These are phyloP conservation scores for Lanmaoa pseudosensibilis DNA, from an alignment of 768 basidiomycete species.

Conservation along the genomic window DNA sequence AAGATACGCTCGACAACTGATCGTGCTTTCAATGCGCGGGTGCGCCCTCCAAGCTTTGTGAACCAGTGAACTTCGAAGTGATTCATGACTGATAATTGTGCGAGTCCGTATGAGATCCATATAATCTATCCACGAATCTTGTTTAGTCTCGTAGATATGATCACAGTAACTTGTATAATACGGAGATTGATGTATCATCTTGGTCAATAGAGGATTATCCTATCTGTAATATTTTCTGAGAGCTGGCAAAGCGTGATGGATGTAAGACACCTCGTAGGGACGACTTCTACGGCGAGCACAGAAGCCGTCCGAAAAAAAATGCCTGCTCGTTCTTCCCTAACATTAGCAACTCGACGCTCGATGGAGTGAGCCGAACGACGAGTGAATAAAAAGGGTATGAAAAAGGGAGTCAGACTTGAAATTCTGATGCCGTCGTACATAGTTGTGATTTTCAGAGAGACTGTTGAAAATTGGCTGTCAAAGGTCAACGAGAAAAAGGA, in stretches of 20 bases:
- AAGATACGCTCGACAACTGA: conserved; percentile 35
- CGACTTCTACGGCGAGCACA: conserved; percentile 33
- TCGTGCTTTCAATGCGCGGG: not conserved
- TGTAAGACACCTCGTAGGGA: conserved; percentile 70
- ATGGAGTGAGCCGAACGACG: conserved; percentile 41
- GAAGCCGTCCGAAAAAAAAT: conserved; percentile 59
- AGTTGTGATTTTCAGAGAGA: not conserved
- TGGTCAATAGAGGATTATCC: not conserved
- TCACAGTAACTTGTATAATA: conserved; percentile 10
- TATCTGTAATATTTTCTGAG: too few species aligned
- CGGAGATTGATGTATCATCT: conserved; percentile 8
- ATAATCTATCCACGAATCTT: conserved; percentile 1
- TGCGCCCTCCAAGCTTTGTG: not conserved
- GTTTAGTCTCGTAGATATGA: not conserved
- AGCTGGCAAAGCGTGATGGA: not conserved
- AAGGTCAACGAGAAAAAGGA: not conserved
- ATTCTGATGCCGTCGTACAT: not conserved
- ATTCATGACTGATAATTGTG: not conserved
- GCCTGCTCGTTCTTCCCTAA: conserved; percentile 48
- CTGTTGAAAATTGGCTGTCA: not conserved
- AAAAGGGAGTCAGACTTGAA: not conserved
- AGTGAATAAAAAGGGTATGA: conserved; percentile 47
- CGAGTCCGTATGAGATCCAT: not conserved
- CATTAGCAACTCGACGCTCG: conserved; percentile 53
- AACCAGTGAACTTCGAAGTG: too few species aligned